A percentile compares a stretch with the other conserved stretches of the same genome.
Conservation (phyloP, 1,284 basidiomycete species). For the Trichosporon coremiiforme region DNA sequence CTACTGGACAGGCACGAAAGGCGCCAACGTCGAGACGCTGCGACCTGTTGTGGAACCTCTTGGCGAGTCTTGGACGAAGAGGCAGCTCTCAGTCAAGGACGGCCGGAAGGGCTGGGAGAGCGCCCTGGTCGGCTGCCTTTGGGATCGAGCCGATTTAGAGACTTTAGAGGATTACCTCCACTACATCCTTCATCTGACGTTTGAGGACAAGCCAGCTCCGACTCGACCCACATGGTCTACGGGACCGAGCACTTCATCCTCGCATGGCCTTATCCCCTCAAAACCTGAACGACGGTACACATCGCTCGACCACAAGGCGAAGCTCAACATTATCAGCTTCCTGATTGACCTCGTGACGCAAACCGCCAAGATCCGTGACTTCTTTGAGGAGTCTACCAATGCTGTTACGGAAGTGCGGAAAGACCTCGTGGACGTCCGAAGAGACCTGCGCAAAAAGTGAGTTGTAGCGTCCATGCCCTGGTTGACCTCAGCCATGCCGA, state of each 20-base stretch:
- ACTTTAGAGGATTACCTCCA: slow-evolving; percentile 75
- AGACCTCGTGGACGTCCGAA: slow-evolving; percentile 91
- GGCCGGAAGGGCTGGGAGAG: slow-evolving; percentile 68
- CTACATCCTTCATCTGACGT: slow-evolving; percentile 73
- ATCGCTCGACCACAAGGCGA: slow-evolving; percentile 71
- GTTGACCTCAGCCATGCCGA: slow-evolving; percentile 51
- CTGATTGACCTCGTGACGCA: slow-evolving; percentile 87
- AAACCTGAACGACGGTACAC: slow-evolving; percentile 70
- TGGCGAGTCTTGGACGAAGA: slow-evolving; percentile 42
- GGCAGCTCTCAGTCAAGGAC: slow-evolving; percentile 45
- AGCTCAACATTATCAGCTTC: slow-evolving; percentile 81
- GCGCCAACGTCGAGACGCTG: slow-evolving; percentile 52
- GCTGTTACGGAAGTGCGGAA: slow-evolving; percentile 89
- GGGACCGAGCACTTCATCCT: slow-evolving; percentile 53
- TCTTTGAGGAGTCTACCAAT: slow-evolving; percentile 87
- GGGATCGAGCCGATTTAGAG: slow-evolving; percentile 78
- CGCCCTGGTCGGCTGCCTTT: slow-evolving; percentile 79
- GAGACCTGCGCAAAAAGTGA: slow-evolving; percentile 81
- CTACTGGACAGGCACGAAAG: slow-evolving; percentile 54
- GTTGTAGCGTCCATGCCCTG: slow-evolving; percentile 51
- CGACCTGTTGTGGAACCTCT: slow-evolving; percentile 42
- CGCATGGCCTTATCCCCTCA: slow-evolving; percentile 45
- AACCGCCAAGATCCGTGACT: slow-evolving; percentile 79
- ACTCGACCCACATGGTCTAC: slow-evolving; percentile 55
- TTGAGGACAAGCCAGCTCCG: slow-evolving; percentile 58